Conservation (phyloP, 148 eudicot species). For the Fagopyrum homotropicum region DNA sequence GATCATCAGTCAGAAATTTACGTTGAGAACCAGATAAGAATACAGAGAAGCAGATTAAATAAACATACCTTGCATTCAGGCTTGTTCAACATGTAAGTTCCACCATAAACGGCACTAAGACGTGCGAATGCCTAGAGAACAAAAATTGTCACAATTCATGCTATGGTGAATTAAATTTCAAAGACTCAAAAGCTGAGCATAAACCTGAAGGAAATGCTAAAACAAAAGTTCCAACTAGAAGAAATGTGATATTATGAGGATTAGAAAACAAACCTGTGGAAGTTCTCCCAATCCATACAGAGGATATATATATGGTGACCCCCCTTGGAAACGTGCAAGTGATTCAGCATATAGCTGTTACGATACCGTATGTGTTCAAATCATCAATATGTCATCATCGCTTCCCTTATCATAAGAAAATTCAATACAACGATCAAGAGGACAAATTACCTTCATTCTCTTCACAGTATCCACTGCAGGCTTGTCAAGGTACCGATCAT, state of each 20-base stretch:
- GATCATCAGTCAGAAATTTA: background rate
- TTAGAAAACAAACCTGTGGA: slow-evolving; percentile 59
- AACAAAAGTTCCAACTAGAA: background rate
- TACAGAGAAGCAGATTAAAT: background rate
- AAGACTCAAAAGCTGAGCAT: background rate
- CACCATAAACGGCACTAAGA: slow-evolving; percentile 98
- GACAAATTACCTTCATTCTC: slow-evolving; percentile 70
- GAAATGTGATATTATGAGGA: slow-evolving; percentile 3
- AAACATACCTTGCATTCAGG: slow-evolving; percentile 78
- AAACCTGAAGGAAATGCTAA: background rate
- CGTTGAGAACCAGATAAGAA: background rate
- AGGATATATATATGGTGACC: slow-evolving; percentile 94
- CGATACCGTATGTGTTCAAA: slow-evolving; percentile 1
- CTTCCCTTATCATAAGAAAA: background rate
- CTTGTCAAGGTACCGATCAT: slow-evolving; percentile 73
- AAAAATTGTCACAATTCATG: background rate
- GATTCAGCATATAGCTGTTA: slow-evolving; percentile 84
- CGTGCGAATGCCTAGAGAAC: slow-evolving; percentile 80
- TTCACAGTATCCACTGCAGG: slow-evolving; percentile 93
- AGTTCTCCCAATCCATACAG: slow-evolving; percentile 94
- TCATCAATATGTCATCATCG: background rate
- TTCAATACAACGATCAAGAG: background rate
- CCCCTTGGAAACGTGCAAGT: slow-evolving; percentile 91
- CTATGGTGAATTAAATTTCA: background rate
- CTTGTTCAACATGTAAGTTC: slow-evolving; percentile 93